Evolutionary conservation across 2,329 filamentous ascomycete species (phyloP), one percentile per base, ranked within the genome.

Genomic region (Calonectria pauciramosa): DNA sequence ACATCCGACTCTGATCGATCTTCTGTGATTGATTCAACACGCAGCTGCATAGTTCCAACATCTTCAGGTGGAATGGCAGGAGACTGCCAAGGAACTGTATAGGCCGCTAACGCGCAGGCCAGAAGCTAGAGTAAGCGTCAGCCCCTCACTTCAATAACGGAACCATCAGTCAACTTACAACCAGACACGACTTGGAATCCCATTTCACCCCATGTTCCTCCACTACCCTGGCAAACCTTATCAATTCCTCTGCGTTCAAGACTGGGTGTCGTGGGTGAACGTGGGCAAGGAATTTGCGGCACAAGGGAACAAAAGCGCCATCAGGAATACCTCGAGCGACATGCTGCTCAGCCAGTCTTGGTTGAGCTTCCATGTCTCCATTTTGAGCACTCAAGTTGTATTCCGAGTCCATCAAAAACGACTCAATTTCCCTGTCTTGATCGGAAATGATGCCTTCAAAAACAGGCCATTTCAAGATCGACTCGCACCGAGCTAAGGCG

Each of bases 161-260:
- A 13, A 3, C 23, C 0, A 14, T 32, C 14, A 16, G 20, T 11
- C 20, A 7, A 66, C 71, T 66, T 28, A 72, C 75, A 26, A 77
- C 75, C 0, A 77, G 54, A 34, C 75, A 76, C 1, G 75, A 77
- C n/a, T 66, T 56, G 0, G 74, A 76, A 4, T 77, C 74, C 74
- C 75, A 77, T n/a, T 44, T 68, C 0, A 77, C 20, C 0, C 75
- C 75, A 14, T 74, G 28, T 9, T 77, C 74, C 1, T 71, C 74
- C 0, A 60, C 70, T 0, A 38, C 56, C 11, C 70, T 59, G 36
- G 74, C 74, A 51, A 70, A 64, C 1, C 49, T 30, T 51, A 77
- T 70, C 41, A 77, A 49, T 38, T 75, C 71, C 11, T 71, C 67
- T 4, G 54, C 71, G 16, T 75, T 36, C 3, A 75, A 64, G 10